These are phyloP conservation scores for Xylaria sp. DNA, from an alignment of 2,329 filamentous ascomycete species.

Conservation along the genomic window DNA sequence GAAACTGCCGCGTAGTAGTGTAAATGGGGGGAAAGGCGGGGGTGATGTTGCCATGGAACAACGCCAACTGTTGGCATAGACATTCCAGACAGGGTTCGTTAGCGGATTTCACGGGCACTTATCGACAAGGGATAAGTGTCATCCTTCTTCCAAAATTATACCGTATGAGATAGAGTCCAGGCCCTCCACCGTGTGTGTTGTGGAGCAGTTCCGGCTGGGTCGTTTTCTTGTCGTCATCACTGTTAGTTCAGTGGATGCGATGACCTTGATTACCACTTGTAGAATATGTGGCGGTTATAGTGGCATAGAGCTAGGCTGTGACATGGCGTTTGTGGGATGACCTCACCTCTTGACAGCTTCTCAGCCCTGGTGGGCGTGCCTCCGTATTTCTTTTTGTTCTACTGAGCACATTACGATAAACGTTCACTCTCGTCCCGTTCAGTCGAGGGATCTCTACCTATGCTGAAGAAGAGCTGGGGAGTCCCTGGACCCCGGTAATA, in stretches of 20 bases:
- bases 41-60: constrained; percentile 29
- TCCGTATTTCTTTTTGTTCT: constrained; percentile 16
- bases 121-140: constrained; percentile 3
- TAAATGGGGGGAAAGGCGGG: constrained; percentile 26
- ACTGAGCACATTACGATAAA: neutral
- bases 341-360: constrained; percentile 20
- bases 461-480: constrained; percentile 13
- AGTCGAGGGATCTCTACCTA: neutral
- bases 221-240: neutral
- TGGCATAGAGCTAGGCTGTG: constrained; percentile 17
- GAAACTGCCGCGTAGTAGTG: constrained; percentile 5
- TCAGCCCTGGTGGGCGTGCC: constrained; percentile 5
- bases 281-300: constrained; percentile 22
- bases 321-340: constrained; percentile 18
- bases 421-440: constrained; percentile 10
- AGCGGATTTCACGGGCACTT: constrained; percentile 19
- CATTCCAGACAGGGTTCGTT: constrained; percentile 17
- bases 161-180: constrained; percentile 1
- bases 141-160: constrained; percentile 14
- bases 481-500: constrained; percentile 11
- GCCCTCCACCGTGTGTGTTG: constrained; percentile 3
- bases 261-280: constrained; percentile 9
- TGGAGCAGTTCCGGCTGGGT: constrained; percentile 3
- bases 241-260: neutral
- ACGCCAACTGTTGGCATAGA: constrained; percentile 18